Evolutionary conservation across 2,329 filamentous ascomycete species (phyloP), one percentile per base, ranked within the genome.

Genomic region (Aspergillus aculeatinus): DNA sequence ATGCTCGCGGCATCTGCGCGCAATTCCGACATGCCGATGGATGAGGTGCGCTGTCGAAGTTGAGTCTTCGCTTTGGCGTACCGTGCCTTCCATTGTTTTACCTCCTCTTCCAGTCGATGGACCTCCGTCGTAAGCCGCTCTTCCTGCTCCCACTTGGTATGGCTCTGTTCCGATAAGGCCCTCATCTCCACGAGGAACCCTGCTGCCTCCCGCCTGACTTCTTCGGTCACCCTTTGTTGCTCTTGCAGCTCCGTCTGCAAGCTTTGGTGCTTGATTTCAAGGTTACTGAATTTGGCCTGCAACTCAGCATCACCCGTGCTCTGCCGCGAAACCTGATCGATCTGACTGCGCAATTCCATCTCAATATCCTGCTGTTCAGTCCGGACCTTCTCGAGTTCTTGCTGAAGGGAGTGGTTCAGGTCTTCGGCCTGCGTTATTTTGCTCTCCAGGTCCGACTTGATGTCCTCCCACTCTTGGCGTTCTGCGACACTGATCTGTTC

Each of bases 11-110:
- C 73, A 62, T 81, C 77, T 7, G 76, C 69, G 27, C 73, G 74
- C 33, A 77, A 70, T 31, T 80, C 75, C 7, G 84, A 80, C 48
- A 96, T 80, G 12, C 91, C 91, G 62, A 90, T 85, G 0, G 92
- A 95, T 0, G 91, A 91, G 5, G 90, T 88, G 55, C 92, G 88
- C 70, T 85, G 89, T 55, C 93, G 87, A 52, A 96, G 81, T 74
- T 97, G 93, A 2, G 94, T 91, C 79, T 96, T 97, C 42, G 91
- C 85, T 66, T 89, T 89, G 27, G 92, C 89, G 72, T 97, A 98
- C 50, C 93, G 89, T 67, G 89, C 87, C 72, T 92, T 92, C 95
- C 95, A 99, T 54, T 93, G 88, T 57, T 89, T 89, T 51, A 96
- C 87, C 72, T 98, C 92, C 23, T 86, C 82, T 75, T 97, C 91